Base-by-base conservation (phyloP, 2,329 filamentous ascomycete genomes). In the Aureobasidium sp. region DNA sequence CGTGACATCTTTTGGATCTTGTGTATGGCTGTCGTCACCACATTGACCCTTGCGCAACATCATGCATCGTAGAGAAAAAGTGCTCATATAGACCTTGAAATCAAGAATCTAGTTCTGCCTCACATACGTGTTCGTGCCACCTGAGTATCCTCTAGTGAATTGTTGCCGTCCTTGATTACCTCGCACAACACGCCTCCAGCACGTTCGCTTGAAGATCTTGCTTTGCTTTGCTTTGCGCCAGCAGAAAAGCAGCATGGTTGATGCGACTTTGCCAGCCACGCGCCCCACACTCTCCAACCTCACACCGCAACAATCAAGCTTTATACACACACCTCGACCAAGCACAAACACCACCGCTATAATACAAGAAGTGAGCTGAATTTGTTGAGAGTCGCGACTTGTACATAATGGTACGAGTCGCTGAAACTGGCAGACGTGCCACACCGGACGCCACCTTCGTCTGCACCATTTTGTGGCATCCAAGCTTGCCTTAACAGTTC, bases 301-400 rank as follows among this genome's bases (percentile, higher is more conserved):
- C 53, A 57, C 51, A 44, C 53, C 53, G 36, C 29, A 48, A 29
- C 31, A 48, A 59, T 15, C 29, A 48, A 37, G 42, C 55, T 59
- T 59, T 20, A 3, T 15, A 8, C 29, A 17, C 15, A 39, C 45
- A 37, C 15, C 3, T 25, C 15, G 9, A 44, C 41, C 41, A 2
- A 12, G n/a, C 11, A 14, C 22, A 9, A 27, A 58, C 31, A 57
- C 31, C 22, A 37, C n/a, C n/a, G n/a, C n/a, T n/a, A n/a, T n/a
- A n/a, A n/a, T n/a, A n/a, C n/a, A n/a, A n/a, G n/a, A n/a, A n/a
- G n/a, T n/a, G n/a, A n/a, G n/a, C n/a, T n/a, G n/a, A n/a, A n/a
- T n/a, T n/a, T n/a, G n/a, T n/a, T n/a, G n/a, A 12, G 9, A 34
- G 0, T 12, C 31, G 12, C 31, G 9, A 0, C 12, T 2, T 34